Evolutionary conservation across 805 yeast species (phyloP), one percentile per base, ranked within the genome.

Genomic region (Cyberlindnera maritima): DNA sequence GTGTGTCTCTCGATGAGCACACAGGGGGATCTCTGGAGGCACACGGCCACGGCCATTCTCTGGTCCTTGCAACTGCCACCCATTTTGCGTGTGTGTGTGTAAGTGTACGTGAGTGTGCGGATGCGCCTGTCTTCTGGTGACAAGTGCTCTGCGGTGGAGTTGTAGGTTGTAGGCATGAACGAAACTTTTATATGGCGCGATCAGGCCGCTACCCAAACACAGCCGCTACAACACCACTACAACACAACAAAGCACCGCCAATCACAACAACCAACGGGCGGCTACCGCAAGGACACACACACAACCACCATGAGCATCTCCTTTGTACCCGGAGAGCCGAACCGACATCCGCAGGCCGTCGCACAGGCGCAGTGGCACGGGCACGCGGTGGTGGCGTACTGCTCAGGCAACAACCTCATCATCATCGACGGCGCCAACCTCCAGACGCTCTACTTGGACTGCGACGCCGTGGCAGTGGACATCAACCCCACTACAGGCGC

Each of bases 21-120:
- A 66, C 99, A 92, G 14, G 98, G 98, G 5, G 97, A 90, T 61
- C 97, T 79, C 65, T 92, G 99, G 41, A 92, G 75, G 64, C 99
- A 92, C 18, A 92, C 83, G 10, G 98, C 98, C 48, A 94, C 88
- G n/a, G 96, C 96, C 58, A 80, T 89, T 60, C 91, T 80, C 63
- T 92, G 95, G 66, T 92, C 99, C 61, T 87, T 85, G 66, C 99
- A 92, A 74, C 96, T 48, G 23, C 50, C 52, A 23, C 49, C 55
- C 53, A 47, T 53, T 15, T 23, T 36, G 21, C 12, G 7, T 26
- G n/a, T 15, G 4, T 6, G n/a, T 28, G 26, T 26, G n/a, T n/a
- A n/a, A n/a, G n/a, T n/a, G n/a, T n/a, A n/a, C n/a, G n/a, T n/a
- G n/a, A n/a, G n/a, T n/a, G n/a, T n/a, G n/a, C n/a, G n/a, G n/a